phyloP scores from a whole-genome alignment of 805 yeast species.

The Yarrowia osloensis region DNA sequence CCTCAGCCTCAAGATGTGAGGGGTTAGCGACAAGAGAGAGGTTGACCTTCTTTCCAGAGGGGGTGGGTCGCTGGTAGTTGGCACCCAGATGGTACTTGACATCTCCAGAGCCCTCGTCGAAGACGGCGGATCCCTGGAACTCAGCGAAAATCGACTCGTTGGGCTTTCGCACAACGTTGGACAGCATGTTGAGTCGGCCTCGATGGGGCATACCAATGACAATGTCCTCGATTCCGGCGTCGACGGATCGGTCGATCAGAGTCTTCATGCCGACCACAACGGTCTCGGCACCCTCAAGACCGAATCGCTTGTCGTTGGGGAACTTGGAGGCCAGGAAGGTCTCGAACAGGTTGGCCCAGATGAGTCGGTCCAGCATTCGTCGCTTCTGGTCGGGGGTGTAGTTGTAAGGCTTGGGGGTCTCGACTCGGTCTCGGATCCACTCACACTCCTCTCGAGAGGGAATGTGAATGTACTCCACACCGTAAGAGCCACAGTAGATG shows the following conservation, averaged over 20 bases:
- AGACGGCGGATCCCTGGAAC: slow-evolving; percentile 85
- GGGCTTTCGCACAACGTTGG: slow-evolving; percentile 98
- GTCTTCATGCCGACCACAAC: slow-evolving; percentile 97
- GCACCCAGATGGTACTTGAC: slow-evolving; percentile 99
- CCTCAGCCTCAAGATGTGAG: slow-evolving; percentile 98
- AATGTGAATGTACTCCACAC: slow-evolving; percentile 94
- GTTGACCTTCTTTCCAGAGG: slow-evolving; percentile 94
- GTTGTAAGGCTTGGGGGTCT: slow-evolving; percentile 83
- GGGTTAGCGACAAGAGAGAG: slow-evolving; percentile 97
- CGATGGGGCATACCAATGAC: slow-evolving; percentile 99
- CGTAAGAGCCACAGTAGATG: slow-evolving; percentile 84
- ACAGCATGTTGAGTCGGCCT: slow-evolving; percentile 96
- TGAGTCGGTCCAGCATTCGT: slow-evolving; percentile 91
- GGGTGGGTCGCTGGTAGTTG: slow-evolving; percentile 99
- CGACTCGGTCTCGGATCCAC: slow-evolving; percentile 97
- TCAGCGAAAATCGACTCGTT: slow-evolving; percentile 97
- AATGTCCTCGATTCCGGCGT: slow-evolving; percentile 86
- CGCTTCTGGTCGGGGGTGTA: slow-evolving; percentile 88
- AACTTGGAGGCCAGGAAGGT: slow-evolving; percentile 89
- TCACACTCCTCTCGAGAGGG: slow-evolving; percentile 95
- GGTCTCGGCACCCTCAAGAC: slow-evolving; percentile 97
- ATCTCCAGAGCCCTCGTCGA: slow-evolving; percentile 98
- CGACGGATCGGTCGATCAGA: slow-evolving; percentile 86
- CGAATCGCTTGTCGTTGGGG: slow-evolving; percentile 98
- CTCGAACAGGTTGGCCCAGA: slow-evolving; percentile 96